Percentiles rank a stretch among this genome's conserved stretches.
Conservation (phyloP, 129 eudicot species). For the Tanacetum coccineum region DNA sequence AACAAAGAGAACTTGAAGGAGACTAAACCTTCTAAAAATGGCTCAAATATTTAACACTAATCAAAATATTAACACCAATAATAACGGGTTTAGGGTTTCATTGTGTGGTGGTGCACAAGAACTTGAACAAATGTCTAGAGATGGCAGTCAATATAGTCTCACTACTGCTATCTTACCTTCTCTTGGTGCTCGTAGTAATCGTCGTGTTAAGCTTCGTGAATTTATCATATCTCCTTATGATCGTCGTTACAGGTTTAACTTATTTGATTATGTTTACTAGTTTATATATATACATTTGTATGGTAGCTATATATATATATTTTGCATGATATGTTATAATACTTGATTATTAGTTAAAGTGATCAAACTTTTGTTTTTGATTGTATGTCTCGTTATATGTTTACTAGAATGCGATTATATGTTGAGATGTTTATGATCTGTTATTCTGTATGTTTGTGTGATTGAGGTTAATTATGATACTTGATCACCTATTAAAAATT, state of each 20-base stretch:
- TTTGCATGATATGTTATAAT: neutral
- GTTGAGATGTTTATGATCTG: conserved; percentile 3
- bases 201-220: conserved; percentile 31
- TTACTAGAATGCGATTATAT: neutral
- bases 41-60: conserved; percentile 27
- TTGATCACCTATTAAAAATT: no score
- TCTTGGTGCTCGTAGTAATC: conserved; percentile 64
- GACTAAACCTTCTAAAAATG: conserved; percentile 26
- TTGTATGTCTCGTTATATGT: neutral
- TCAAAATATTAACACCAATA: neutral
- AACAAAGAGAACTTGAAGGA: no score
- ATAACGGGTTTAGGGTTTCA: conserved; percentile 39
- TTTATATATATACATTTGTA: neutral
- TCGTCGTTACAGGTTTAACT: conserved; percentile 60
- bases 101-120: conserved; percentile 32
- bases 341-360: no score
- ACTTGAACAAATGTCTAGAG: conserved; percentile 54
- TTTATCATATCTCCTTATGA: conserved; percentile 63
- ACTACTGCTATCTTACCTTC: conserved; percentile 63
- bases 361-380: neutral
- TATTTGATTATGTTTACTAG: neutral
- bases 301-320: no score
- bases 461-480: no score
- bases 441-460: no score
- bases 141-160: conserved; percentile 42